Evolutionary conservation across 1,139 yeast genomes (phyloP).

Genomic region (Pichia terricola): DNA sequence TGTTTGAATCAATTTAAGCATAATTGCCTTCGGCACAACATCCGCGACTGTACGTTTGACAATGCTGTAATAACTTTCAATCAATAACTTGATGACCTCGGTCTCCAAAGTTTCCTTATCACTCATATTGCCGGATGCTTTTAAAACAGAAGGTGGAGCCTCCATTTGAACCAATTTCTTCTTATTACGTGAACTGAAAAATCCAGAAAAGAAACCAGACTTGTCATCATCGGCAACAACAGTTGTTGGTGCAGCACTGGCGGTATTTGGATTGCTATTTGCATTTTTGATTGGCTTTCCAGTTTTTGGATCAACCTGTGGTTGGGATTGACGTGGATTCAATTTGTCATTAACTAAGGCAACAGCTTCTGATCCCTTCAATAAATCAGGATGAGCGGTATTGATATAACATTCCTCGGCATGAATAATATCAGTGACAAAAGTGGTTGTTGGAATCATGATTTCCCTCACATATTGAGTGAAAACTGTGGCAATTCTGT

Average conservation of each 20-base stretch:
- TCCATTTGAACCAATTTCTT: constrained; percentile 94
- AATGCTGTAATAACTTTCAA: constrained; percentile 81
- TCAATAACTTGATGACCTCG: constrained; percentile 87
- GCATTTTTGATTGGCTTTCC: constrained; percentile 50
- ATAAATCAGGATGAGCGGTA: constrained; percentile 94
- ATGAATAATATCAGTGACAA: constrained; percentile 71
- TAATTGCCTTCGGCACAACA: constrained; percentile 87
- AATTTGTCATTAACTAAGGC: constrained; percentile 84
- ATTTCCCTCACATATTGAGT: constrained; percentile 75
- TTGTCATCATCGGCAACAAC: constrained; percentile 30
- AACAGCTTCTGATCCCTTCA: constrained; percentile 94
- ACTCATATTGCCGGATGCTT: constrained; percentile 91
- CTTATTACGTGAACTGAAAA: constrained; percentile 86
- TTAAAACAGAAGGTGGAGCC: constrained; percentile 90
- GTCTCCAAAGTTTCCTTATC: constrained; percentile 96
- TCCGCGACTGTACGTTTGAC: constrained; percentile 93
- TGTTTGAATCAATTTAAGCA: constrained; percentile 78
- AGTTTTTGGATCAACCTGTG: constrained; percentile 80
- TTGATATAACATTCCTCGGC: constrained; percentile 91
- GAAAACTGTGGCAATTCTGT: constrained; percentile 71
- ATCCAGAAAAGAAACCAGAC: constrained; percentile 74
- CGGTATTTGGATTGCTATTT: constrained; percentile 18
- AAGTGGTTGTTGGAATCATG: constrained; percentile 73
- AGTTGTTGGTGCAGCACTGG: constrained; percentile 15
- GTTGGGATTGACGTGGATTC: constrained; percentile 65